phyloP scores from a whole-genome alignment of 2,329 filamentous ascomycete genomes.

The Epicoccum nigrum region DNA sequence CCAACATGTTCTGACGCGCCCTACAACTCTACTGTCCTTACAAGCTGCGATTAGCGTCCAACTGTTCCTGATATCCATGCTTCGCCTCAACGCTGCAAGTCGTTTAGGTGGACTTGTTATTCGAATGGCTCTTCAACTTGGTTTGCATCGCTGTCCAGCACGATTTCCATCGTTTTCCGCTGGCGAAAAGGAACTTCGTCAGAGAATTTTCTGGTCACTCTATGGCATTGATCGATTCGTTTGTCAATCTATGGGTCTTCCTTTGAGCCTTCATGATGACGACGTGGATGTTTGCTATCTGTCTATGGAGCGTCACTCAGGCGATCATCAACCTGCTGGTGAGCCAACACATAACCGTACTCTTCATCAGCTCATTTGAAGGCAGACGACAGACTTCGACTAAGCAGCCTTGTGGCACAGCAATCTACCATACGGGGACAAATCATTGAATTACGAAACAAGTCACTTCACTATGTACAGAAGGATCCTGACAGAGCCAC shows the following conservation, averaged over 20 bases:
- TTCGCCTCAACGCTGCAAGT: conserved; percentile 63
- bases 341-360: background rate
- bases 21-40: conserved; percentile 51
- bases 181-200: conserved; percentile 56
- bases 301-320: conserved; percentile 54
- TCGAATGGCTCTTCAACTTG: conserved; percentile 62
- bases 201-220: conserved; percentile 63
- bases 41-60: conserved; percentile 62
- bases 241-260: conserved; percentile 62
- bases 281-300: conserved; percentile 65
- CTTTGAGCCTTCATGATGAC: conserved; percentile 61
- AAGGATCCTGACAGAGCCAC: conserved; percentile 52
- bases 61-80: conserved; percentile 62
- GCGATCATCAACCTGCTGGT: conserved; percentile 19
- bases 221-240: conserved; percentile 63
- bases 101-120: conserved; percentile 62
- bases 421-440: conserved; percentile 58
- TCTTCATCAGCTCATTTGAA: background rate
- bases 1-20: conserved; percentile 54
- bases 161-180: conserved; percentile 59
- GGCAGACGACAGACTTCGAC: conserved; percentile 20
- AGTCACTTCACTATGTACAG: conserved; percentile 55
- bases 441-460: conserved; percentile 61
- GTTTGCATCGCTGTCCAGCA: conserved; percentile 63
- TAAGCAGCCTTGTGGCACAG: conserved; percentile 49